Evolutionary conservation across 2,329 filamentous ascomycete genomes (phyloP).

Genomic region (Xylariaceae sp.): DNA sequence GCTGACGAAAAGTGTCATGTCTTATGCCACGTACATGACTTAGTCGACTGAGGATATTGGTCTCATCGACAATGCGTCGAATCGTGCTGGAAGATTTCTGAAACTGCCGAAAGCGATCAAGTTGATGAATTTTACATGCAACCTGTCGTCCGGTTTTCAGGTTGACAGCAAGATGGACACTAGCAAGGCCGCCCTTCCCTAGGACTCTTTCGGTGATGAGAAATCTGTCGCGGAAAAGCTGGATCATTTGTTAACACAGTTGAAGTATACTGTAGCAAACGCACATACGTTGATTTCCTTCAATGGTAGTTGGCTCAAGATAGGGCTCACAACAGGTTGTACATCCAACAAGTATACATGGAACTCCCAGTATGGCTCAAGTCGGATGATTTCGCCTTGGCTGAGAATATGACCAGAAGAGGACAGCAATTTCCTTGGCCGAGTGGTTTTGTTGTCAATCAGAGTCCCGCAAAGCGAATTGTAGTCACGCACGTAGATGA

Average conservation of each 20-base stretch:
- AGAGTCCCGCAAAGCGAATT: conserved; percentile 50
- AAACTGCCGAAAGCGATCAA: conserved; percentile 34
- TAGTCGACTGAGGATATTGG: conserved; percentile 48
- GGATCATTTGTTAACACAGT: conserved; percentile 16
- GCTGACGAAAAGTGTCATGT: too few relatives aligned
- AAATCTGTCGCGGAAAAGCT: conserved; percentile 46
- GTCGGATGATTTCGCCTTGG: conserved; percentile 45
- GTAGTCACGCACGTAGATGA: conserved; percentile 53
- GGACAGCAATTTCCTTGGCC: conserved; percentile 31
- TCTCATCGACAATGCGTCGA: conserved; percentile 43
- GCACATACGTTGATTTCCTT: conserved; percentile 34
- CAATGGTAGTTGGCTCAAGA: conserved; percentile 29
- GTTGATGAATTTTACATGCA: conserved; percentile 62
- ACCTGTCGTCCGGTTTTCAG: conserved; percentile 51
- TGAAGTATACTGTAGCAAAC: not conserved
- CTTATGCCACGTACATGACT: conserved; percentile 43
- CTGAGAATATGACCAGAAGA: conserved; percentile 44
- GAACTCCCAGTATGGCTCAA: conserved; percentile 36
- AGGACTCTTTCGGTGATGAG: conserved; percentile 45
- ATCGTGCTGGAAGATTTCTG: conserved; percentile 19
- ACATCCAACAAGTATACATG: conserved; percentile 29
- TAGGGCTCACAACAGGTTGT: conserved; percentile 1
- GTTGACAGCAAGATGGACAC: conserved; percentile 51
- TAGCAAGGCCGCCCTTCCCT: conserved; percentile 49
- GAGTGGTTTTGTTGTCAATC: conserved; percentile 45